phyloP scores from a whole-genome alignment of 495 filamentous ascomycete genomes.

The Entonaema liquescens region DNA sequence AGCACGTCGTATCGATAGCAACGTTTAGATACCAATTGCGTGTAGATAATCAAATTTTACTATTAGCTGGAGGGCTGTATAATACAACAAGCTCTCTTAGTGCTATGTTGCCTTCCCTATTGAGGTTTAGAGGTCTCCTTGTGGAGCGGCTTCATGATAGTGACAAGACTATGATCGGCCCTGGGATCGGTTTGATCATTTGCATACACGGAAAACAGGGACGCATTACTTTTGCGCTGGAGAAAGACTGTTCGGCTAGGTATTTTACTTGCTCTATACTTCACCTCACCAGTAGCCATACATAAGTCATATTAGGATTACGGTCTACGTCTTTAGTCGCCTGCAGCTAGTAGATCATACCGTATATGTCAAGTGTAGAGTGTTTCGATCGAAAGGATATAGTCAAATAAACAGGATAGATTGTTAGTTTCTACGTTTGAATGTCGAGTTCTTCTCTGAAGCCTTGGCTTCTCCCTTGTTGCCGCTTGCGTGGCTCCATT shows the following conservation, averaged over 20 bases:
- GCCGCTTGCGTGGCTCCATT: constrained; percentile 34
- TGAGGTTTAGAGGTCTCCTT: neutral
- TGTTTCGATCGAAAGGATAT: no score
- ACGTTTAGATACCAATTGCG: neutral
- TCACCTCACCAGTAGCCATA: neutral
- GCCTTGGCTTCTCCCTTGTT: constrained; percentile 17
- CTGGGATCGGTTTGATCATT: constrained; percentile 31
- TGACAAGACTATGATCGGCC: constrained; percentile 26
- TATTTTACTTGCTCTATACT: neutral
- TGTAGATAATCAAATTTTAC: neutral
- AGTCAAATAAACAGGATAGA: no score
- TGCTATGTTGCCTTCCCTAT: neutral
- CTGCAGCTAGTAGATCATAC: neutral
- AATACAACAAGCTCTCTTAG: neutral
- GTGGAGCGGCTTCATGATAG: constrained; percentile 12
- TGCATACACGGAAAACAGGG: neutral
- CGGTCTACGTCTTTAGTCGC: neutral
- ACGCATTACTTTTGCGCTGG: no score
- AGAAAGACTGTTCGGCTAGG: no score
- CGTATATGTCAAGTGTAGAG: no score
- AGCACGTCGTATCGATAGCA: neutral
- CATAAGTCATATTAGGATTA: neutral
- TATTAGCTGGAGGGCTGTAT: neutral
- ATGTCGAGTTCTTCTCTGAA: constrained; percentile 15
- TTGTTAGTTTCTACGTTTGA: no score